Evolutionary conservation across 2,329 filamentous ascomycete species (phyloP).

Genomic region (Alternaria consortialis): DNA sequence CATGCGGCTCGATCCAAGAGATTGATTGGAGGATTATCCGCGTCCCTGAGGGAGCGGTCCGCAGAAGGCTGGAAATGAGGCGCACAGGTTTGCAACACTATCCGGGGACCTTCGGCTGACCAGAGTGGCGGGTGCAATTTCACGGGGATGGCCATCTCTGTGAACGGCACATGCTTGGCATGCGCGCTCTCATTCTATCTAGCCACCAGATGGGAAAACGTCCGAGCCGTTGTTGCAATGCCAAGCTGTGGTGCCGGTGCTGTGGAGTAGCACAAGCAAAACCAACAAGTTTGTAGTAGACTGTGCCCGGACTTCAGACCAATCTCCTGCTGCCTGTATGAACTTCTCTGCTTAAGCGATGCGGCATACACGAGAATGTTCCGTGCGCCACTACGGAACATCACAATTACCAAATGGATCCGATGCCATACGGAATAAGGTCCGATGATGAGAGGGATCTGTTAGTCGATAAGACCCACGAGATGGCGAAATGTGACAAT

Average conservation of each 20-base stretch:
- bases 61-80: not conserved
- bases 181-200: not conserved
- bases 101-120: not conserved
- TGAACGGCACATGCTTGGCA: not conserved
- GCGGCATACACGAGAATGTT: not conserved
- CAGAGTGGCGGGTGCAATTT: not conserved
- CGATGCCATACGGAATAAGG: not conserved
- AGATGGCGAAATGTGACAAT: not conserved
- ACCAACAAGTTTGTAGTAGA: not conserved
- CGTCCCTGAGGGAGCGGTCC: not conserved
- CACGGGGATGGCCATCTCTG: not conserved
- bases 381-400: not conserved
- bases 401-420: not conserved
- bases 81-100: not conserved
- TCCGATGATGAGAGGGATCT: not conserved
- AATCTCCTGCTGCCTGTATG: not conserved
- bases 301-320: not conserved
- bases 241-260: not conserved
- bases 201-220: not conserved
- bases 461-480: not conserved
- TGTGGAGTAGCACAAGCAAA: not conserved
- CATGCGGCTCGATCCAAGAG: not conserved
- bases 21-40: not conserved
- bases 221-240: slow-evolving; percentile 7
- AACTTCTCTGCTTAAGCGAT: not conserved